Conservation (phyloP, 148 eudicot genomes). For the Nepenthes gracilis region DNA sequence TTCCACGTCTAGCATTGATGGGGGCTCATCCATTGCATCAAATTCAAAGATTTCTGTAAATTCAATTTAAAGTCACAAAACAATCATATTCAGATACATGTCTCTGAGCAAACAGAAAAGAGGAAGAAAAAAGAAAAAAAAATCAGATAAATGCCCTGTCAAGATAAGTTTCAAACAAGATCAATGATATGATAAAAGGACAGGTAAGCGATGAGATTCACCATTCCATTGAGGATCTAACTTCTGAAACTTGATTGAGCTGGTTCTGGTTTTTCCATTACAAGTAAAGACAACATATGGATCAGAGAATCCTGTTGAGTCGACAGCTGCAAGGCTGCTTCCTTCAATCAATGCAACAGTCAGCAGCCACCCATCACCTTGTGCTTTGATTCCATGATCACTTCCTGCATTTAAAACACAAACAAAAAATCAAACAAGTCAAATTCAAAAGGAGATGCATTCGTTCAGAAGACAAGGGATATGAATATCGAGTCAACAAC, state of each 20-base stretch:
- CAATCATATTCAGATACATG: neutral
- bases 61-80: neutral
- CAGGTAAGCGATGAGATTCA: conserved; percentile 10
- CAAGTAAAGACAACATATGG: conserved; percentile 84
- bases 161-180: neutral
- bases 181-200: neutral
- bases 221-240: conserved; percentile 91
- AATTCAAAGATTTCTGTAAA: conserved; percentile 82
- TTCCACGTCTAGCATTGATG: conserved; percentile 82
- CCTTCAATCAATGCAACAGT: conserved; percentile 81
- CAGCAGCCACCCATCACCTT: conserved; percentile 92
- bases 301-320: conserved; percentile 41
- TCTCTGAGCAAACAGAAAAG: neutral
- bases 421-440: neutral
- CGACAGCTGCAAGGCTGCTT: conserved; percentile 39
- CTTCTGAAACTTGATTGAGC: conserved; percentile 90
- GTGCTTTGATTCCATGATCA: conserved; percentile 81
- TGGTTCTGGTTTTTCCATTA: conserved; percentile 80
- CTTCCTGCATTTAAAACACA: conserved; percentile 31
- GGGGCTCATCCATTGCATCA: conserved; percentile 82
- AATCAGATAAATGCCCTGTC: neutral
- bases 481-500: no score
- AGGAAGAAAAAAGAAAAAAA: neutral
- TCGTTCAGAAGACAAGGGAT: no score
- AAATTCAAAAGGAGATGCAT: neutral